Percentiles rank a stretch among this genome's conserved stretches.
Evolutionary conservation across 2,329 filamentous ascomycete species (phyloP).

Genomic region (Aphanocladium album): DNA sequence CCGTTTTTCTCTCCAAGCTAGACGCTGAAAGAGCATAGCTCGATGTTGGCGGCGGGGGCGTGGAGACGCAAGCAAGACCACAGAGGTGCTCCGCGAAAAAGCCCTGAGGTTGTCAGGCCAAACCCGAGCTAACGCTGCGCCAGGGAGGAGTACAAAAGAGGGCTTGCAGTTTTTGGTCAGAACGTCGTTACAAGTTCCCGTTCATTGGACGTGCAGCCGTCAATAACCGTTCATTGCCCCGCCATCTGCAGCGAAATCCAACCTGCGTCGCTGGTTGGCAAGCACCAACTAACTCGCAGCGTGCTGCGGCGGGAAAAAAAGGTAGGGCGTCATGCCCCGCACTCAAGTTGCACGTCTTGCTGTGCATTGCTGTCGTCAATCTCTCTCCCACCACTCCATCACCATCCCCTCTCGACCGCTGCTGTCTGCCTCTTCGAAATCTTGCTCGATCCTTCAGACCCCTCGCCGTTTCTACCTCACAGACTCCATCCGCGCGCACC

Average conservation of each 20-base stretch:
- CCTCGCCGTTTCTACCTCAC: conserved; percentile 43
- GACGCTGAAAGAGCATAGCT: too few species aligned
- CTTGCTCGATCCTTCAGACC: neutral
- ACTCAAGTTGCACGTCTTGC: conserved; percentile 14
- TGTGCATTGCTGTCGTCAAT: conserved; percentile 12
- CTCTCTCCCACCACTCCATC: neutral
- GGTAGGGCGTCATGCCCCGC: conserved; percentile 15
- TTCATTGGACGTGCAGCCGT: conserved; percentile 8
- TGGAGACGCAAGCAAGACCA: neutral
- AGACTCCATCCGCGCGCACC: conserved; percentile 49
- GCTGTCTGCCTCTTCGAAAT: neutral
- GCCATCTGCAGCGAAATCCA: neutral
- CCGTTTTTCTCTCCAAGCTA: neutral
- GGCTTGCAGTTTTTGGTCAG: conserved; percentile 1
- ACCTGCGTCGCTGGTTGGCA: neutral
- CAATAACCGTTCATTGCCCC: conserved; percentile 12
- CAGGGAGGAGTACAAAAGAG: neutral
- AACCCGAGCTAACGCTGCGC: neutral
- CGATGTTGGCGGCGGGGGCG: neutral
- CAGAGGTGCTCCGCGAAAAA: neutral
- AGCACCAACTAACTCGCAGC: too few species aligned
- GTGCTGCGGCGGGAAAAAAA: neutral
- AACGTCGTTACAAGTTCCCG: conserved; percentile 9
- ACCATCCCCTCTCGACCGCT: neutral
- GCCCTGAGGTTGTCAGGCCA: neutral